Evolutionary conservation across 805 yeast species (phyloP).

Genomic region (Saccharomycopsis sp.): DNA sequence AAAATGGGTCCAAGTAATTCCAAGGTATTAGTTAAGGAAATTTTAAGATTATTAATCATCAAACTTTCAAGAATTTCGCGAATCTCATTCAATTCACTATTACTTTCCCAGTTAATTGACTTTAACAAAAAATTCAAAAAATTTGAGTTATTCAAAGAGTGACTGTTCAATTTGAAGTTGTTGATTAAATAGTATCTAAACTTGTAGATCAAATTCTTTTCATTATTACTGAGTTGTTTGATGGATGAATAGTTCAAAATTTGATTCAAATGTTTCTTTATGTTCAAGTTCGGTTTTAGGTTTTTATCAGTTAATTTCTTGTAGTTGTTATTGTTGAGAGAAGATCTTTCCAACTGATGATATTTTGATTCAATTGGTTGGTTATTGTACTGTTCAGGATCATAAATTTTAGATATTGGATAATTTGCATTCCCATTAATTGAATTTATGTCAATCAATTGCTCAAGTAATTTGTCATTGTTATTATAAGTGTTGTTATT

Average conservation of each 20-base stretch:
- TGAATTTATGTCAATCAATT: conserved; percentile 24
- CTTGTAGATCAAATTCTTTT: conserved; percentile 83
- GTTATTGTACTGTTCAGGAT: conserved; percentile 54
- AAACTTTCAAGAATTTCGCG: conserved; percentile 59
- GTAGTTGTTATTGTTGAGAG: conserved; percentile 47
- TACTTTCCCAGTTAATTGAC: conserved; percentile 82
- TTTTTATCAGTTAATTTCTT: conserved; percentile 46
- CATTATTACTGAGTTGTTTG: conserved; percentile 68
- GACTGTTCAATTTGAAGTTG: conserved; percentile 24
- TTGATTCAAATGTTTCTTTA: conserved; percentile 59
- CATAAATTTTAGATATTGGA: conserved; percentile 38
- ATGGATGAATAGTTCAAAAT: conserved; percentile 77
- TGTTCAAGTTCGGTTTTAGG: conserved; percentile 76
- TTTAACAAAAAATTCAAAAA: conserved; percentile 76
- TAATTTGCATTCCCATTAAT: conserved; percentile 18
- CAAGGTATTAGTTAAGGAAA: conserved; percentile 35
- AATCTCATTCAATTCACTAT: conserved; percentile 69
- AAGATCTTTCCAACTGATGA: conserved; percentile 73
- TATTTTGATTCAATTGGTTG: conserved; percentile 88
- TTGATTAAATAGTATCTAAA: conserved; percentile 73
- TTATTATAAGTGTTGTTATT: conserved; percentile 2
- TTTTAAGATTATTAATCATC: conserved; percentile 73
- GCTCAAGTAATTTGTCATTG: conserved; percentile 20
- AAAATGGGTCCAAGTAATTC: conserved; percentile 78
- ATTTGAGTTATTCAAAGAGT: conserved; percentile 27